phyloP scores from a whole-genome alignment of 2,329 filamentous ascomycete species.

The Exutisphaerella laricina region DNA sequence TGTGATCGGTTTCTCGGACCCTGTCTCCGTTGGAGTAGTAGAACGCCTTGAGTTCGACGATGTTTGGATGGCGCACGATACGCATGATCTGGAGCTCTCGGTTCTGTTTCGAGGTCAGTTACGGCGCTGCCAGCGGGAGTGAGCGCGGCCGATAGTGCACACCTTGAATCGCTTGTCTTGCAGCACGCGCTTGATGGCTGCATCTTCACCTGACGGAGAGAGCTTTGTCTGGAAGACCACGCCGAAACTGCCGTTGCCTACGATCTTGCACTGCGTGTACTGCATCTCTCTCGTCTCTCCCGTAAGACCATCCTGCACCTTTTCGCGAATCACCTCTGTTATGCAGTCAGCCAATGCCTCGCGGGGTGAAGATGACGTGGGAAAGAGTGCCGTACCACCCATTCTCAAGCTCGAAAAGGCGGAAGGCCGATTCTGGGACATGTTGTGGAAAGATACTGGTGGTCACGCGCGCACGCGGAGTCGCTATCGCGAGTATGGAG shows the following conservation, averaged over 20 bases:
- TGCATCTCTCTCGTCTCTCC: conserved; percentile 95
- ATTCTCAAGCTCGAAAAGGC: conserved; percentile 86
- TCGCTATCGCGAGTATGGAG: conserved; percentile 40
- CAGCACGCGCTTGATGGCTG: conserved; percentile 96
- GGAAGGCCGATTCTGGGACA: conserved; percentile 90
- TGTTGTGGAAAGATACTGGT: conserved; percentile 38
- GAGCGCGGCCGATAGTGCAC: not conserved
- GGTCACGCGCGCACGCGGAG: conserved; percentile 19
- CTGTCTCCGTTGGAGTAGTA: conserved; percentile 99
- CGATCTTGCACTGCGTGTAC: conserved; percentile 99
- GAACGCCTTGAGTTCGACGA: conserved; percentile 97
- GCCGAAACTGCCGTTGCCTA: conserved; percentile 97
- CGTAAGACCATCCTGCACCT: conserved; percentile 96
- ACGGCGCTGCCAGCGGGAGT: not conserved
- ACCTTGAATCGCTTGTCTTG: conserved; percentile 99
- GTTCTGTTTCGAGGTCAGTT: conserved; percentile 59
- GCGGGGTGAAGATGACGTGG: conserved; percentile 8
- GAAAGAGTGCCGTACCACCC: conserved; percentile 72
- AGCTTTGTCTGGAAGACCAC: conserved; percentile 99
- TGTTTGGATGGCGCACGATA: conserved; percentile 97
- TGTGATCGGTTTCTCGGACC: conserved; percentile 49
- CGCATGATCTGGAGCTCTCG: conserved; percentile 99
- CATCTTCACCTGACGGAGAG: conserved; percentile 95
- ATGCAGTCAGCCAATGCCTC: conserved; percentile 32
- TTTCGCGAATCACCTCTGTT: conserved; percentile 93